phyloP scores from a whole-genome alignment of 208 protist species.

The Acanthamoeba divionensis region DNA sequence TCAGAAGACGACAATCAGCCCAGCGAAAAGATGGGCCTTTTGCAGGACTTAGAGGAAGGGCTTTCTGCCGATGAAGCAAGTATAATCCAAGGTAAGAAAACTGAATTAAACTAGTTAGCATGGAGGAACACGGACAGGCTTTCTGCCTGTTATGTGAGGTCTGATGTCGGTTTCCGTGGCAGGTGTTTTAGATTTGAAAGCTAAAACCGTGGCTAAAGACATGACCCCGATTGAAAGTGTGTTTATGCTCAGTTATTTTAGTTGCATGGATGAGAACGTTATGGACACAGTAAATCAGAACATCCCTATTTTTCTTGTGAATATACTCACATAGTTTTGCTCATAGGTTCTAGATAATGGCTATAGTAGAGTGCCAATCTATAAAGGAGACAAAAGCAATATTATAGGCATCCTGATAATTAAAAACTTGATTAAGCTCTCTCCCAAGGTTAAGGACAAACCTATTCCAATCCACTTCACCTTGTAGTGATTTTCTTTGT shows the following conservation, averaged over 20 bases:
- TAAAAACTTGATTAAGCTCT: slow-evolving; percentile 83
- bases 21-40: too few relatives aligned
- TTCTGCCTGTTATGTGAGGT: too few relatives aligned
- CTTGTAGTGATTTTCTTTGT: not conserved
- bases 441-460: not conserved
- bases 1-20: too few relatives aligned
- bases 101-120: too few relatives aligned
- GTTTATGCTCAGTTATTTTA: slow-evolving; percentile 62
- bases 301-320: not conserved
- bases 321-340: not conserved
- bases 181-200: slow-evolving; percentile 61
- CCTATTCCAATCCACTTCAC: not conserved
- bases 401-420: slow-evolving; percentile 86
- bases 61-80: slow-evolving; percentile 68
- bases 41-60: not conserved
- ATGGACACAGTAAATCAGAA: slow-evolving; percentile 57
- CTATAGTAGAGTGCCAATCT: slow-evolving; percentile 87
- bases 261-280: not conserved
- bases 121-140: too few relatives aligned
- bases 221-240: slow-evolving; percentile 71
- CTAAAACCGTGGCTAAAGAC: slow-evolving; percentile 64
- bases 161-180: too few relatives aligned
- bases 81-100: too few relatives aligned
- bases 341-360: slow-evolving; percentile 74
- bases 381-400: slow-evolving; percentile 77